phyloP scores from a whole-genome alignment of 345 rosid genomes.

The Salix caprea region DNA sequence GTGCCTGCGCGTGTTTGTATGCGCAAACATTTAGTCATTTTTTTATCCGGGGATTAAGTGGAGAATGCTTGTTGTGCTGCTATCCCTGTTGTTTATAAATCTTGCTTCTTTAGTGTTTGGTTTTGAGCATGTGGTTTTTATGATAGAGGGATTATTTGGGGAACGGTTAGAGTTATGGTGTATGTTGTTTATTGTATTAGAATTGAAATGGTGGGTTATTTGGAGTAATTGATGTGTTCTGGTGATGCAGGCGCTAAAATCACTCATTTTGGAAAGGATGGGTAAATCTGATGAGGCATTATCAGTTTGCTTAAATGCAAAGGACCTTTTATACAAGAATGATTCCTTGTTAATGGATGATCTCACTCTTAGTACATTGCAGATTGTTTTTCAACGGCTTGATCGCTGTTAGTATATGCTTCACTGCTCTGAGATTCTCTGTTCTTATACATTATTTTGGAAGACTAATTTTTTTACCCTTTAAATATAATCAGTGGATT shows the following conservation, averaged over 20 bases:
- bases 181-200: no score
- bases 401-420: constrained; percentile 62
- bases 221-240: background rate
- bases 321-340: constrained; percentile 63
- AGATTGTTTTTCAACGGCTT: constrained; percentile 89
- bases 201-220: no score
- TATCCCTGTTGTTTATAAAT: no score
- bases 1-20: no score
- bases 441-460: background rate
- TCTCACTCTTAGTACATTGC: constrained; percentile 92
- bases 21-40: no score
- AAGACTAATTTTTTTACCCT: background rate
- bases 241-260: constrained; percentile 67
- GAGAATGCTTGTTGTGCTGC: no score
- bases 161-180: no score
- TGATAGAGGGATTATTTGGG: no score
- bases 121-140: no score
- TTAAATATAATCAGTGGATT: constrained; percentile 53
- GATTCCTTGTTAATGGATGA: constrained; percentile 84
- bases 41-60: no score
- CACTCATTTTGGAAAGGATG: constrained; percentile 78
- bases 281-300: constrained; percentile 79
- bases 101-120: no score
- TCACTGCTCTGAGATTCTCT: background rate
- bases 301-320: constrained; percentile 61